These are phyloP conservation scores for Spironucleus salmonicida DNA, from an alignment of 208 protist genomes.

Conservation along the genomic window DNA sequence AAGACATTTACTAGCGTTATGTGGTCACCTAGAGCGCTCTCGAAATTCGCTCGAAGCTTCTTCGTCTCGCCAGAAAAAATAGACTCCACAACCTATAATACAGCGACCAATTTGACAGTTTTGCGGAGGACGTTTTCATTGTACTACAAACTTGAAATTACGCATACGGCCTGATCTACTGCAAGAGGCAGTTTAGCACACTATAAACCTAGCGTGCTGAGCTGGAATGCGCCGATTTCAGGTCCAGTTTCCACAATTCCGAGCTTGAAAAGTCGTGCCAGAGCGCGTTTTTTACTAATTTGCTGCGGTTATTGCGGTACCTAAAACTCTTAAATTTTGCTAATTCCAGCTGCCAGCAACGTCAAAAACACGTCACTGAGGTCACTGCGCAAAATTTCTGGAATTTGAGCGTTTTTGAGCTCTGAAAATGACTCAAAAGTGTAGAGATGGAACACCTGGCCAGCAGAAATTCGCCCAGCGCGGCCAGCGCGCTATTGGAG, in stretches of 20 bases:
- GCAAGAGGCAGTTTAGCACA: slow-evolving; percentile 52
- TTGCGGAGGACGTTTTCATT: slow-evolving; percentile 46
- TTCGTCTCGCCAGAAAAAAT: slow-evolving; percentile 32
- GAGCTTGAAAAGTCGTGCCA: slow-evolving; percentile 57
- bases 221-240: slow-evolving; percentile 50
- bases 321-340: slow-evolving; percentile 56
- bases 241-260: slow-evolving; percentile 53
- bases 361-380: slow-evolving; percentile 65
- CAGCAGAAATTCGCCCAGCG: slow-evolving; percentile 58
- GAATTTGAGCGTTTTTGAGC: slow-evolving; percentile 53
- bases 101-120: slow-evolving; percentile 48
- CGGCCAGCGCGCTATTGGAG: slow-evolving; percentile 55
- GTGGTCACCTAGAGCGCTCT: slow-evolving; percentile 52
- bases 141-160: slow-evolving; percentile 47
- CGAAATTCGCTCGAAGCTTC: slow-evolving; percentile 33
- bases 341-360: slow-evolving; percentile 58
- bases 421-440: slow-evolving; percentile 53
- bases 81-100: slow-evolving; percentile 21
- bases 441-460: slow-evolving; percentile 82
- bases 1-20: slow-evolving; percentile 55
- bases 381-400: slow-evolving; percentile 67
- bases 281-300: slow-evolving; percentile 46
- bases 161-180: slow-evolving; percentile 41
- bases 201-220: slow-evolving; percentile 56
- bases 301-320: slow-evolving; percentile 57